These are phyloP conservation scores for Eragrostis tef DNA, from an alignment of 202 grass and related monocot species.

Conservation along the genomic window DNA sequence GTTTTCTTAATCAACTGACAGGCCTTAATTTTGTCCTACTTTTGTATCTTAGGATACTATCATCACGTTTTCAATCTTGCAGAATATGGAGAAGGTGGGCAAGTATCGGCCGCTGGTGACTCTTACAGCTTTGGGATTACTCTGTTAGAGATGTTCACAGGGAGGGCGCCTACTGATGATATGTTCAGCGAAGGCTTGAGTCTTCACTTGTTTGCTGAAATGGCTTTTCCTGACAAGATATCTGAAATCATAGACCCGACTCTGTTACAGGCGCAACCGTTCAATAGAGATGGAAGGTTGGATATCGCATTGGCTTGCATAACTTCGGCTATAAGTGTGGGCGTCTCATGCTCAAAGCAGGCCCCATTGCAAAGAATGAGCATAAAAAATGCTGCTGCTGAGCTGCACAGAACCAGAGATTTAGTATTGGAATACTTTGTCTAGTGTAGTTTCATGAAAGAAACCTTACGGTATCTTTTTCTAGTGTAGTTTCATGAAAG, in stretches of 20 bases:
- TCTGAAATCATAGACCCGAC: slow-evolving; percentile 45
- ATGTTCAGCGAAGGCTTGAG: slow-evolving; percentile 55
- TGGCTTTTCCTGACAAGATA: slow-evolving; percentile 44
- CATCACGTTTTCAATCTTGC: background rate
- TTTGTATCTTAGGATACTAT: slow-evolving; percentile 1
- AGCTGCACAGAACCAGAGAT: slow-evolving; percentile 50
- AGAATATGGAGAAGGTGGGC: slow-evolving; percentile 59
- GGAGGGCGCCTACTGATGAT: slow-evolving; percentile 55
- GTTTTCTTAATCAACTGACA: background rate
- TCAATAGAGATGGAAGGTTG: background rate
- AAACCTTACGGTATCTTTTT: background rate
- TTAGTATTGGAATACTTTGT: background rate
- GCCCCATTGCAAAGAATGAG: slow-evolving; percentile 47
- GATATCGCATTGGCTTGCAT: slow-evolving; percentile 13
- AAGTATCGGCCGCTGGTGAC: slow-evolving; percentile 49
- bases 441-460: background rate
- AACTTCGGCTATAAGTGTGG: slow-evolving; percentile 41
- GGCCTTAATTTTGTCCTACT: background rate
- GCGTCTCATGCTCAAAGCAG: slow-evolving; percentile 53
- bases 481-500: background rate
- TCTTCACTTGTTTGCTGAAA: slow-evolving; percentile 45
- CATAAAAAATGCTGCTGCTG: slow-evolving; percentile 43
- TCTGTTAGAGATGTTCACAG: slow-evolving; percentile 63
- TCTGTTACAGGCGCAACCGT: slow-evolving; percentile 19
- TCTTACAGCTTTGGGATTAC: slow-evolving; percentile 67